These are phyloP conservation scores for Blepharisma stoltei DNA, from an alignment of 73 alveolate genomes.

Conservation along the genomic window DNA sequence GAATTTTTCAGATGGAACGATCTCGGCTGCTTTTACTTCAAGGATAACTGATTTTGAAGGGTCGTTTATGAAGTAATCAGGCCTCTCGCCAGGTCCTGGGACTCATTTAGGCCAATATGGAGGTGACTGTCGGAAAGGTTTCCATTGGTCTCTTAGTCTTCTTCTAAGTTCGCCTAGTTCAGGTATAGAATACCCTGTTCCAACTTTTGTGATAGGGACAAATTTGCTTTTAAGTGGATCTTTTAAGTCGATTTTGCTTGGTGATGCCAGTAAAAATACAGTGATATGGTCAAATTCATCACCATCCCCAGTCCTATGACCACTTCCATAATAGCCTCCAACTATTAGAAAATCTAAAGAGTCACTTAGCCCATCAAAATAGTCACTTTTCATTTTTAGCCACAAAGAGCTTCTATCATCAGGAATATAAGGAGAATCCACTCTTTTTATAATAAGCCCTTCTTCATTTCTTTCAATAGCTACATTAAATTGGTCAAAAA, in stretches of 20 bases:
- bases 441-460: conserved; percentile 85
- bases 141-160: conserved; percentile 78
- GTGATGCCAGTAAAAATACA: conserved; percentile 89
- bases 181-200: conserved; percentile 86
- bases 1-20: conserved; percentile 77
- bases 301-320: conserved; percentile 77
- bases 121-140: conserved; percentile 84
- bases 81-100: conserved; percentile 90
- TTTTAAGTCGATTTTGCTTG: conserved; percentile 59
- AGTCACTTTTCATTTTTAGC: conserved; percentile 95
- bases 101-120: conserved; percentile 78
- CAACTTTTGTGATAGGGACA: conserved; percentile 93
- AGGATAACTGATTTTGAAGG: conserved; percentile 83
- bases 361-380: conserved; percentile 90
- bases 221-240: conserved; percentile 72
- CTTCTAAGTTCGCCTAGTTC: conserved; percentile 71
- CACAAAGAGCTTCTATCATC: conserved; percentile 87
- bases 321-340: conserved; percentile 95
- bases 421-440: conserved; percentile 82
- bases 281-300: conserved; percentile 80
- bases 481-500: conserved; percentile 76
- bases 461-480: conserved; percentile 88
- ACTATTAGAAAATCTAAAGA: conserved; percentile 89
- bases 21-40: conserved; percentile 97
- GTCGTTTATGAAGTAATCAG: conserved; percentile 86